phyloP scores from a whole-genome alignment of 352 stramenopile species.

The Phytophthora niederhauseri region DNA sequence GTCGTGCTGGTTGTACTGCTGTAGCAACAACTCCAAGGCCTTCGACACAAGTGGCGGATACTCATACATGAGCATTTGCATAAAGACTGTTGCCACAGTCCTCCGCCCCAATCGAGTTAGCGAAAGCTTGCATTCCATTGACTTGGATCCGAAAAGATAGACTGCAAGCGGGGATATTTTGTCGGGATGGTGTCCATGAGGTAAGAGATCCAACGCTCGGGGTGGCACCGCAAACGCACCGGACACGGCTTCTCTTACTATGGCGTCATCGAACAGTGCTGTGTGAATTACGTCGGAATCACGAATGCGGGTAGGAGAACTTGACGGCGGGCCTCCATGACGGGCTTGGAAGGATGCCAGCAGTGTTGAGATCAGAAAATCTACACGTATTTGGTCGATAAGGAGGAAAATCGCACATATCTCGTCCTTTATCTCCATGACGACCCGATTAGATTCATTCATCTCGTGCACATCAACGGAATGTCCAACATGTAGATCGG shows the following conservation, averaged over 20 bases:
- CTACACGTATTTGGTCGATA: conserved; percentile 63
- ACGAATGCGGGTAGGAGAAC: conserved; percentile 18
- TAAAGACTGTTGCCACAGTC: conserved; percentile 61
- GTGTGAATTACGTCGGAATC: conserved; percentile 35
- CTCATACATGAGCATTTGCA: conserved; percentile 86
- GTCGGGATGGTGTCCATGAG: conserved; percentile 31
- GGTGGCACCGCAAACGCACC: conserved; percentile 15
- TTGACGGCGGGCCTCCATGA: conserved; percentile 32
- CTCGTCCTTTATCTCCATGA: conserved; percentile 83
- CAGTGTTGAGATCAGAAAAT: conserved; percentile 70
- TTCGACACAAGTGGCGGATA: conserved; percentile 75
- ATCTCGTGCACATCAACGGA: conserved; percentile 38
- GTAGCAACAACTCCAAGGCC: conserved; percentile 70
- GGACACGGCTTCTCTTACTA: conserved; percentile 27
- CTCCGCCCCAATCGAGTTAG: conserved; percentile 47
- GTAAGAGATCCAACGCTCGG: conserved; percentile 28
- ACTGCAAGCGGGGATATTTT: conserved; percentile 53
- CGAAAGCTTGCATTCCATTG: conserved; percentile 68
- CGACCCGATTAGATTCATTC: conserved; percentile 49
- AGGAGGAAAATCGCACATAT: conserved; percentile 66
- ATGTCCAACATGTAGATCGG: conserved; percentile 1
- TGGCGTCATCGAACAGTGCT: conserved; percentile 32
- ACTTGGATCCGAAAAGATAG: conserved; percentile 53
- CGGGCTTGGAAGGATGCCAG: conserved; percentile 50
- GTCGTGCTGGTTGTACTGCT: conserved; percentile 79